Evolutionary conservation across 441 rosid species (phyloP).

Genomic region (Iberis amara): DNA sequence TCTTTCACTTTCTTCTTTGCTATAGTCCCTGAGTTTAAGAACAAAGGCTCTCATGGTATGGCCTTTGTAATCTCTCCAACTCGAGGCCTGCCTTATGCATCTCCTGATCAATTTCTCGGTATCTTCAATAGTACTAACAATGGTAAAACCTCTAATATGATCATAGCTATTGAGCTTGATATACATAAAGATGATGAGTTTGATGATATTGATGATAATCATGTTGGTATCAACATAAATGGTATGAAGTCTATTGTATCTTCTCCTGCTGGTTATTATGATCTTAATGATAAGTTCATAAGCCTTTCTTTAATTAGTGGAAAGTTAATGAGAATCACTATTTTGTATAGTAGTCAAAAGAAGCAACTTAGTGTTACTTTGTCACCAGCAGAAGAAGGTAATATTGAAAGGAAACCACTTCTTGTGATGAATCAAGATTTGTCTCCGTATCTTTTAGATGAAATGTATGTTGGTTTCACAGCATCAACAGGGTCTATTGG

Average conservation of each 20-base stretch:
- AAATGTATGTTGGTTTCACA: slow-evolving; percentile 35
- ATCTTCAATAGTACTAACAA: slow-evolving; percentile 48
- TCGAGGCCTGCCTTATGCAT: slow-evolving; percentile 35
- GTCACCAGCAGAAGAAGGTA: background rate
- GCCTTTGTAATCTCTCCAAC: slow-evolving; percentile 61
- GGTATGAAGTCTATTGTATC: slow-evolving; percentile 28
- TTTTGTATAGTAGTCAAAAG: slow-evolving; percentile 21
- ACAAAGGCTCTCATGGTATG: slow-evolving; percentile 72
- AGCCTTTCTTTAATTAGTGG: slow-evolving; percentile 29
- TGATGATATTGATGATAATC: slow-evolving; percentile 36
- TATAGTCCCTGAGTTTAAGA: slow-evolving; percentile 51
- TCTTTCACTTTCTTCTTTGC: slow-evolving; percentile 51
- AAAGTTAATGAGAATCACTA: slow-evolving; percentile 26
- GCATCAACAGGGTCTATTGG: slow-evolving; percentile 33
- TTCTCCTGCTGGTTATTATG: slow-evolving; percentile 30
- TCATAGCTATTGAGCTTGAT: slow-evolving; percentile 40
- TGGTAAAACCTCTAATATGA: slow-evolving; percentile 46
- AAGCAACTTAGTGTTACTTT: slow-evolving; percentile 37
- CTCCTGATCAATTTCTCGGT: slow-evolving; percentile 68
- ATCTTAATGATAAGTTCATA: slow-evolving; percentile 18
- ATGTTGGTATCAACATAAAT: slow-evolving; percentile 36
- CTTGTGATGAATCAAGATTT: slow-evolving; percentile 31
- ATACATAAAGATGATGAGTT: slow-evolving; percentile 30
- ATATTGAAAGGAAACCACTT: slow-evolving; percentile 28
- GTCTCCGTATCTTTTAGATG: slow-evolving; percentile 14